Base-by-base conservation (phyloP, 352 stramenopile genomes). In the Phytopythium kandeliae region DNA sequence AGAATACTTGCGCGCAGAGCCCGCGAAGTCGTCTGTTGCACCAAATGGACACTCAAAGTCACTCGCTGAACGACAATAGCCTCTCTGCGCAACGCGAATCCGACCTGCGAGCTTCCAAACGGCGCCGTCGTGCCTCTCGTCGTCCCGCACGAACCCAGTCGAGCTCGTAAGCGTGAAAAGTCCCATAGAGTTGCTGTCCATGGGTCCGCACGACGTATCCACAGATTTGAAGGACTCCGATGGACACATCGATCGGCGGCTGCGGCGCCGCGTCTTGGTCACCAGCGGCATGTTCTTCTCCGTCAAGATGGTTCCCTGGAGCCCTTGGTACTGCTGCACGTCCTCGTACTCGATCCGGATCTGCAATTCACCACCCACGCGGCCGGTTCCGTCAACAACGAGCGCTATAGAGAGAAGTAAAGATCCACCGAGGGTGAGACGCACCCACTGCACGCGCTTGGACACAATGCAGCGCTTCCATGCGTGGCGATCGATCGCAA, bases 391-490 rank as follows among this genome's bases (percentile, higher is more conserved):
- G 13, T 10, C 13, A 12, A 34, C 7, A 12, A 10, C 15, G 12
- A 31, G 22, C 31, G 30, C n/a, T 1, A 11, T 19, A 41, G 21
- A 17, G 12, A 35, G 24, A 1, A 42, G 24, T 22, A 12, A 30
- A 26, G 8, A 45, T 25, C n/a, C n/a, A 17, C 4, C 34, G 12
- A 41, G 41, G 19, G 43, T 2, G 7, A 4, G 12, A 36, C 67
- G 41, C 60, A 84, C 63, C 75, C 75, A 86, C 56, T 49, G 61
- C 30, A 86, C 58, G 9, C 48, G 46, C 11, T 62, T 41, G 11
- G 45, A 54, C 36, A 50, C 53, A 48, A 90, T 55, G 45, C 65
- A 86, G 16, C 82, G 72, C 43, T 90, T 92, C 78, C 78, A 90
- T 40, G 81, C 66, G 33, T 86, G 74, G 7, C 82, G 68, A 13